phyloP scores from a whole-genome alignment of 768 basidiomycete species.

The Obba rivulosa region DNA sequence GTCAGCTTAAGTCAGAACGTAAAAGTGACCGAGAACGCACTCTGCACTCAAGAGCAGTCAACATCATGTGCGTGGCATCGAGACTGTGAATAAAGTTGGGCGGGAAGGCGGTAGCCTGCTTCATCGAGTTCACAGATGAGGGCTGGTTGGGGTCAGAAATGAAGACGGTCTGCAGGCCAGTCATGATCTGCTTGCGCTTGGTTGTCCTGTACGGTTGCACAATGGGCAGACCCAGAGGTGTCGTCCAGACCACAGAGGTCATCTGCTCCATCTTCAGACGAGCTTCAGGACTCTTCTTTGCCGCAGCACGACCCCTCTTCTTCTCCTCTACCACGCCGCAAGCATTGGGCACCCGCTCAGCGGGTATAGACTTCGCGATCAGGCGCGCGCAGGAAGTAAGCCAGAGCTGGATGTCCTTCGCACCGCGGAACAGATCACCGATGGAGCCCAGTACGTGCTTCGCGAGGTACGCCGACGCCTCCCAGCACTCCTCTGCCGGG shows the following conservation, averaged over 20 bases:
- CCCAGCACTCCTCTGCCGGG: conserved; percentile 67
- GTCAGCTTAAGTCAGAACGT: not conserved
- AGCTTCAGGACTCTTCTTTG: conserved; percentile 22
- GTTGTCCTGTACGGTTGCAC: conserved; percentile 92
- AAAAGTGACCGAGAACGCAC: conserved; percentile 36
- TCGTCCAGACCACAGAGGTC: conserved; percentile 95
- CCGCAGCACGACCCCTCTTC: conserved; percentile 3
- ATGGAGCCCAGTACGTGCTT: conserved; percentile 75
- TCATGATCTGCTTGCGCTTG: conserved; percentile 78
- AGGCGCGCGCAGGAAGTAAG: conserved; percentile 77
- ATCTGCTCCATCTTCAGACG: conserved; percentile 82
- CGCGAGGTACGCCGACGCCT: conserved; percentile 73
- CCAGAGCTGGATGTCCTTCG: conserved; percentile 89
- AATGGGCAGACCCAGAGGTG: conserved; percentile 90
- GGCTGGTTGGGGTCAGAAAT: conserved; percentile 82
- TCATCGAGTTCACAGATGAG: conserved; percentile 66
- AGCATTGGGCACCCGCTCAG: conserved; percentile 39
- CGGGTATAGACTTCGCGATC: conserved; percentile 82
- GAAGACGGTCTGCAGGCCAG: conserved; percentile 79
- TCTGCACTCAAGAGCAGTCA: conserved; percentile 86
- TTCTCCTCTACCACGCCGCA: not conserved
- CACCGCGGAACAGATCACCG: conserved; percentile 90
- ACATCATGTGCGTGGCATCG: conserved; percentile 98
- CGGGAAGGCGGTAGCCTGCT: conserved; percentile 96
- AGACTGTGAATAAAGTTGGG: conserved; percentile 98